These are phyloP conservation scores for Entonaema liquescens DNA, from an alignment of 495 filamentous ascomycete genomes.

Conservation along the genomic window DNA sequence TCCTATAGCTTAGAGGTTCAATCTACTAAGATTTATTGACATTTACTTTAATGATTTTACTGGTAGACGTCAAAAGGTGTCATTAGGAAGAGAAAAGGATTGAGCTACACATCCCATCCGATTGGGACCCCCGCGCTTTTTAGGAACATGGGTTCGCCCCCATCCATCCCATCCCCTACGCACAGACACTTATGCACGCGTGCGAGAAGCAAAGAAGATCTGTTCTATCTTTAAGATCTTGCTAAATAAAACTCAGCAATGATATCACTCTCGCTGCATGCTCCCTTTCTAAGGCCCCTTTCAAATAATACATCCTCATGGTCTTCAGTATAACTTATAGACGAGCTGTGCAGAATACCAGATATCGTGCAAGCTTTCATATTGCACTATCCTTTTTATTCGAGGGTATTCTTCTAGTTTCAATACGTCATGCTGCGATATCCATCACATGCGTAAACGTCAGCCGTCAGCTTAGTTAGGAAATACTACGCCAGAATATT, in stretches of 20 bases:
- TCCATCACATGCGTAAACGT: background rate
- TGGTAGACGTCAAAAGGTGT: background rate
- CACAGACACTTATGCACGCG: background rate
- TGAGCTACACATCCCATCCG: background rate
- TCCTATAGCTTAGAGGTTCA: background rate
- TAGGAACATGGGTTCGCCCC: background rate
- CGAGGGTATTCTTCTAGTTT: background rate
- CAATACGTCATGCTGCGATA: background rate
- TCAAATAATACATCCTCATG: background rate
- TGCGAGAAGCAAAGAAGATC: background rate
- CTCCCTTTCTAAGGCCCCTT: background rate
- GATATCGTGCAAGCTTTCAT: background rate
- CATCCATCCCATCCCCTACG: background rate
- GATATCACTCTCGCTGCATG: conserved; percentile 4
- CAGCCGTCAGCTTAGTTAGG: background rate
- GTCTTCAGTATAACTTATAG: background rate
- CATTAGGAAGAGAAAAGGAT: conserved; percentile 17
- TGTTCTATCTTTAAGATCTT: conserved; percentile 14
- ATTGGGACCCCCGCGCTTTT: background rate
- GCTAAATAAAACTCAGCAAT: conserved; percentile 3
- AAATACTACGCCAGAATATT: background rate
- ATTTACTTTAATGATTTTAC: too few species aligned
- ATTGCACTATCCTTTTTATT: background rate
- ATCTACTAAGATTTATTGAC: background rate
- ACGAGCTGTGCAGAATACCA: too few species aligned